phyloP scores from a whole-genome alignment of 2,329 filamentous ascomycete genomes.

The Ophiosphaerella narmari region DNA sequence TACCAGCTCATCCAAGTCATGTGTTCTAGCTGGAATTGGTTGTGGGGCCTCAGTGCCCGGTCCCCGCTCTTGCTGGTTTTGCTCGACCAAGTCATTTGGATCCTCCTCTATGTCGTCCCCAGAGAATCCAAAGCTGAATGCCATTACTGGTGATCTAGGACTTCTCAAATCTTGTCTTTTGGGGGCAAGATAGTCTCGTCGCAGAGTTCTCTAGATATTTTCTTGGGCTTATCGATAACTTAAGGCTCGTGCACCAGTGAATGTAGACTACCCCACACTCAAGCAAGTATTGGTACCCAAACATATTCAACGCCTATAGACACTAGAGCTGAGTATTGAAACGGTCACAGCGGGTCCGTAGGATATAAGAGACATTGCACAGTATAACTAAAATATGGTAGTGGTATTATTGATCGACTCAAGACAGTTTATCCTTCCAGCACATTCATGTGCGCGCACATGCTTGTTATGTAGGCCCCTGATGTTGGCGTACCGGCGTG shows the following conservation, averaged over 20 bases:
- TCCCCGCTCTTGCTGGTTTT: constrained; percentile 6
- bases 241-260: constrained; percentile 16
- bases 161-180: neutral
- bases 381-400: too few relatives aligned
- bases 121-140: constrained; percentile 63
- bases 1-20: constrained; percentile 56
- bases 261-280: constrained; percentile 3
- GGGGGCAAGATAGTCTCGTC: neutral
- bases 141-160: constrained; percentile 19
- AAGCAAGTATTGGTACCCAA: too few relatives aligned
- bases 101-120: constrained; percentile 63
- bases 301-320: too few relatives aligned
- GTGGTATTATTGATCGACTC: too few relatives aligned
- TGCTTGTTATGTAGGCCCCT: too few relatives aligned
- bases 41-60: constrained; percentile 25
- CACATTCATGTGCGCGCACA: too few relatives aligned
- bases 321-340: too few relatives aligned
- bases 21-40: constrained; percentile 45
- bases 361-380: too few relatives aligned
- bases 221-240: constrained; percentile 31
- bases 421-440: too few relatives aligned
- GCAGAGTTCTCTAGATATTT: constrained; percentile 8
- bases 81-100: constrained; percentile 37
- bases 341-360: too few relatives aligned
- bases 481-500: too few relatives aligned